Evolutionary conservation across 2,329 filamentous ascomycete species (phyloP), one percentile per base, ranked within the genome.

Genomic region (Nigrospora sphaerica): DNA sequence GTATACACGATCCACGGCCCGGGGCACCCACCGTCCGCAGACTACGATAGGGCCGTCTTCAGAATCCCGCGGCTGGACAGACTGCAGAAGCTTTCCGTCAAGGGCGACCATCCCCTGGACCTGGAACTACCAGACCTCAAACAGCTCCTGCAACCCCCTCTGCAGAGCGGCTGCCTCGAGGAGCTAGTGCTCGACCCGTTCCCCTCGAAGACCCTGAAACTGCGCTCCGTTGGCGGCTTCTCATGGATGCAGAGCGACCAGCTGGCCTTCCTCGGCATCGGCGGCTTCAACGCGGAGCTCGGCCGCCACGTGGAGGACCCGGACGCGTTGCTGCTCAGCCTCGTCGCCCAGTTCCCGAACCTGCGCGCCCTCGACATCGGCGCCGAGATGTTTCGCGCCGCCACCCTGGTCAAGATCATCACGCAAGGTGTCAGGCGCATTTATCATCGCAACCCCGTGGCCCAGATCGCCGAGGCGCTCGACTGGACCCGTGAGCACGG

Each of bases 241-340:
- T 38, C 42, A 36, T 62, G 58, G 59, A 42, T 62, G 38, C 50
- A 16, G 32, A 57, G 57, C 46, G 34, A 54, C 1, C 44, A 46
- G n/a, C 39, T 62, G 32, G 54, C 41, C 6, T 55, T 53, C 33
- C 50, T 62, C 12, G 51, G 47, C 23, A 10, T 62, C 14, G 49
- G 52, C 31, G 85, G 84, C 2, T 67, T 87, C 12, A 83, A 82
- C 0, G 81, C 83, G 1, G 85, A 47, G 1, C 46, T 40, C 18
- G 42, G 44, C 12, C 37, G 47, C 2, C 36, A 48, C 17, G 39
- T 44, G 3, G 28, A 42, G 10, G 43, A 31, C 10, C 36, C 54
- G 7, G 55, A 60, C 17, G 49, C 51, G 12, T 33, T 38, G 0
- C 35, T 62, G 16, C 31, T 51, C 14, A 34, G 44, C 12, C 33